phyloP scores from a whole-genome alignment of 2,329 filamentous ascomycete species.

The Alternaria ethzedia region DNA sequence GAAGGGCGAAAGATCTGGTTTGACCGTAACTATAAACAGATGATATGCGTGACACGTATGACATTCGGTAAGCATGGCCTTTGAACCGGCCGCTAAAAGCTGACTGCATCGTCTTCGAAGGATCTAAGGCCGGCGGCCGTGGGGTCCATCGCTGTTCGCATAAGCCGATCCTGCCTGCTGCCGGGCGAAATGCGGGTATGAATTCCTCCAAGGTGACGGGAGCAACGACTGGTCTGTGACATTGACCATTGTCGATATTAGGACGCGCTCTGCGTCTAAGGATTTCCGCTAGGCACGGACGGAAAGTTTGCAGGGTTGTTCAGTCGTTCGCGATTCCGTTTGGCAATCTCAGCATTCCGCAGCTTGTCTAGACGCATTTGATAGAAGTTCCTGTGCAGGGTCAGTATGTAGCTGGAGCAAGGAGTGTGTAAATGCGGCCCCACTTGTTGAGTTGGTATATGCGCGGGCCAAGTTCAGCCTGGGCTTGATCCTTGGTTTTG shows the following conservation, averaged over 20 bases:
- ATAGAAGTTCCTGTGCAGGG: constrained; percentile 72
- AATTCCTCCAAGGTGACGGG: not conserved
- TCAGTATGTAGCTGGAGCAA: not conserved
- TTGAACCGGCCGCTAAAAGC: constrained; percentile 36
- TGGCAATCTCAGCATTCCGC: constrained; percentile 78
- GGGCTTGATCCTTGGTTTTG: constrained; percentile 53
- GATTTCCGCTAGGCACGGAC: constrained; percentile 72
- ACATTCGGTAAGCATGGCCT: constrained; percentile 20
- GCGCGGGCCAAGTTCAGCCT: constrained; percentile 71
- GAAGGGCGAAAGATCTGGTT: not conserved
- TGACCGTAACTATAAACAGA: not conserved
- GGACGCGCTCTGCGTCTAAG: constrained; percentile 16
- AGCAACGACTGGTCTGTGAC: not conserved
- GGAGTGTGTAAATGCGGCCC: not conserved
- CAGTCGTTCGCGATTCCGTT: constrained; percentile 79
- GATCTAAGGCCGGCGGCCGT: constrained; percentile 28
- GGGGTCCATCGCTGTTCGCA: constrained; percentile 23
- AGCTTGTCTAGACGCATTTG: constrained; percentile 83
- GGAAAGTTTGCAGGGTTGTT: constrained; percentile 83
- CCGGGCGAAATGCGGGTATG: constrained; percentile 2
- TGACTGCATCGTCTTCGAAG: constrained; percentile 39
- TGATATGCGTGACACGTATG: constrained; percentile 2
- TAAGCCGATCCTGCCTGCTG: constrained; percentile 22
- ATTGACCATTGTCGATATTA: not conserved
- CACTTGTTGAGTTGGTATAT: constrained; percentile 86